Evolutionary conservation across 208 protist species (phyloP), one percentile per base, ranked within the genome.

Genomic region (Crithidia sp.): DNA sequence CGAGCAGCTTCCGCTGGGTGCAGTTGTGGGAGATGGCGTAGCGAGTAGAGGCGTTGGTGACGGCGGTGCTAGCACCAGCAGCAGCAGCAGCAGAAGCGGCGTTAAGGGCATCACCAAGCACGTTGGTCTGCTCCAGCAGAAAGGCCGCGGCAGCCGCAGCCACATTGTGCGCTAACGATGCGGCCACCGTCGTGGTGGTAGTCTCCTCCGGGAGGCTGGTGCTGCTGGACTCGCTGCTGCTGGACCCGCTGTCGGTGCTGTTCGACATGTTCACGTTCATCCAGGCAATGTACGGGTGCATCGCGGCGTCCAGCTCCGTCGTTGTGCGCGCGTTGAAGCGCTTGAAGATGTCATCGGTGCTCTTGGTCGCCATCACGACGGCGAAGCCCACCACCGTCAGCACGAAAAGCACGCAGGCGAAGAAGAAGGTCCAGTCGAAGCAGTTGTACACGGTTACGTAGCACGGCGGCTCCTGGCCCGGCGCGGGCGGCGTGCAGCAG

Each of bases 361-460:
- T 56, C 53, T 68, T 70, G 3, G 83, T 81, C 7, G 64, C 81
- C 3, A 93, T 19, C 3, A 92, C 64, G 16, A 89, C 14, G 28
- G 63, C 83, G 57, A 96, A 89, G 9, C 85, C 91, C 0, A 86
- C 56, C 13, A 89, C 70, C 19, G 78, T 84, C 49, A 87, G 55
- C 28, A 85, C n/a, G 50, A 83, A 82, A 56, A 89, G 79, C 52
- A 94, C 40, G 36, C 86, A 64, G 77, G 89, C 82, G 12, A 84
- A 19, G 36, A 86, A 37, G 77, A 83, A 93, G 12, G 87, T 93
- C 71, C 81, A 91, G 76, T 96, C 91, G 55, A 85, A 93, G 54
- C 65, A 85, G 45, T 65, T 70, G 65, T 82, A 84, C 17, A 88
- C 64, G 44, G 79, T 85, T 52, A 82, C 78, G 56, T 81, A 70